Conservation (phyloP, 805 yeast species). For the Blastobotrys peoriensis region DNA sequence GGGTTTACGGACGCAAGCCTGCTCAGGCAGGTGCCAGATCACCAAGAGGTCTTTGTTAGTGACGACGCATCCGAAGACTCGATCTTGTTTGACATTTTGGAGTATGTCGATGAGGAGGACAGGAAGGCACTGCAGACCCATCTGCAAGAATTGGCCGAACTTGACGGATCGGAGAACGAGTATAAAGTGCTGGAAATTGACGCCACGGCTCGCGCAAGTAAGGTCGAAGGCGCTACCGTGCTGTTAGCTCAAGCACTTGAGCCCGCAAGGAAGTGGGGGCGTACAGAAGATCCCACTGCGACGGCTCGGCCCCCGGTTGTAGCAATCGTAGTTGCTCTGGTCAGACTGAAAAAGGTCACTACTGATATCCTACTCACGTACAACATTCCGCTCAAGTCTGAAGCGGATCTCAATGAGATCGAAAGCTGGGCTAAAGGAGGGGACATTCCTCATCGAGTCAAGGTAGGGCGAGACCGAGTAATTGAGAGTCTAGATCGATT, state of each 20-base stretch:
- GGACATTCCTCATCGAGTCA: slow-evolving; percentile 4
- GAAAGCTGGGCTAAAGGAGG: slow-evolving; percentile 21
- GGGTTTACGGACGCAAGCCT: slow-evolving; percentile 69
- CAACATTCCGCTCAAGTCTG: slow-evolving; percentile 41
- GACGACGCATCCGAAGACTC: slow-evolving; percentile 30
- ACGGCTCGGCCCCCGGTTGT: slow-evolving; percentile 34
- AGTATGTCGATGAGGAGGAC: slow-evolving; percentile 30
- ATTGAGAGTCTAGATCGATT: slow-evolving; percentile 1
- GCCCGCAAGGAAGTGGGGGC: slow-evolving; percentile 50
- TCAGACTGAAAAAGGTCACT: slow-evolving; percentile 43
- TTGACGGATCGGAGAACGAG: slow-evolving; percentile 18
- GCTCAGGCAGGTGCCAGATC: slow-evolving; percentile 81
- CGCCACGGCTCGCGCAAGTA: neutral
- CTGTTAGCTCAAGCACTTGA: slow-evolving; percentile 23
- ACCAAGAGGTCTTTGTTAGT: slow-evolving; percentile 82
- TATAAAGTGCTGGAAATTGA: neutral
- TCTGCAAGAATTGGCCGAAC: slow-evolving; percentile 23
- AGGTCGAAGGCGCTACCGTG: no score
- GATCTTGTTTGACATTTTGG: slow-evolving; percentile 37
- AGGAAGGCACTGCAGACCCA: slow-evolving; percentile 21
- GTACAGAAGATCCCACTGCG: slow-evolving; percentile 23
- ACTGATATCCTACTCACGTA: slow-evolving; percentile 60
- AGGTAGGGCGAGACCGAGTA: slow-evolving; percentile 15
- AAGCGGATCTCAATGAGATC: neutral
- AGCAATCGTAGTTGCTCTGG: slow-evolving; percentile 50